These are phyloP conservation scores for Fistulina hepatica DNA, from an alignment of 1,284 basidiomycete genomes.

Conservation along the genomic window DNA sequence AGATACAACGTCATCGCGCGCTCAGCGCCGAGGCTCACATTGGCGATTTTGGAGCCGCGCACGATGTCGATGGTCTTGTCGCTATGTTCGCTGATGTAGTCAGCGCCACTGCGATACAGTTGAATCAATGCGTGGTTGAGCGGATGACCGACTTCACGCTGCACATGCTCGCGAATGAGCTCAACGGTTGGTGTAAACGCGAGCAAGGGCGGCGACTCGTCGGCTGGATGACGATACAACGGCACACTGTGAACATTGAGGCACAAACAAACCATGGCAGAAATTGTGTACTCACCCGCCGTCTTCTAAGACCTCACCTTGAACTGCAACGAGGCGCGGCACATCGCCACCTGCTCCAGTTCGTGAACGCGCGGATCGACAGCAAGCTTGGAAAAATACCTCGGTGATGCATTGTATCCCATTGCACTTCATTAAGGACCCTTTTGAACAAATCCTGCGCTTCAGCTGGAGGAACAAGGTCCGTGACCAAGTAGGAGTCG, in stretches of 20 bases:
- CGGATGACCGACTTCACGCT: slow-evolving; percentile 29
- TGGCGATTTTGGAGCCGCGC: slow-evolving; percentile 57
- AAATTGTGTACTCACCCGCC: slow-evolving; percentile 37
- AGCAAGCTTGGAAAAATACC: slow-evolving; percentile 27
- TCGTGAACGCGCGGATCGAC: background rate
- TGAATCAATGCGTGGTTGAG: slow-evolving; percentile 72
- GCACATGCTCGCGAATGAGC: slow-evolving; percentile 48
- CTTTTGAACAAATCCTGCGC: slow-evolving; percentile 44
- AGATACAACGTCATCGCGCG: slow-evolving; percentile 56
- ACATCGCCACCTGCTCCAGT: slow-evolving; percentile 53
- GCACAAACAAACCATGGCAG: background rate
- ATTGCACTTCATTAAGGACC: slow-evolving; percentile 50
- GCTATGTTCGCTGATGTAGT: slow-evolving; percentile 73
- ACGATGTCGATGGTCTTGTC: slow-evolving; percentile 74
- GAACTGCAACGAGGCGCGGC: slow-evolving; percentile 60
- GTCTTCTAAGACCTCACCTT: slow-evolving; percentile 49
- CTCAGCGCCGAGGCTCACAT: slow-evolving; percentile 65
- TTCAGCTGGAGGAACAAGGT: slow-evolving; percentile 44
- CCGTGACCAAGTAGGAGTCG: slow-evolving; percentile 44
- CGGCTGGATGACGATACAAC: slow-evolving; percentile 68
- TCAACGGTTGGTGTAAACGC: slow-evolving; percentile 58
- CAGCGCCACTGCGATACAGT: slow-evolving; percentile 59
- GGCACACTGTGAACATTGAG: slow-evolving; percentile 39
- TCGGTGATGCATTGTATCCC: slow-evolving; percentile 62
- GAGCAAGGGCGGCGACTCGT: slow-evolving; percentile 54